Evolutionary conservation across 1,284 basidiomycete genomes (phyloP), one percentile per base, ranked within the genome.

Genomic region (Naganishia sp.): DNA sequence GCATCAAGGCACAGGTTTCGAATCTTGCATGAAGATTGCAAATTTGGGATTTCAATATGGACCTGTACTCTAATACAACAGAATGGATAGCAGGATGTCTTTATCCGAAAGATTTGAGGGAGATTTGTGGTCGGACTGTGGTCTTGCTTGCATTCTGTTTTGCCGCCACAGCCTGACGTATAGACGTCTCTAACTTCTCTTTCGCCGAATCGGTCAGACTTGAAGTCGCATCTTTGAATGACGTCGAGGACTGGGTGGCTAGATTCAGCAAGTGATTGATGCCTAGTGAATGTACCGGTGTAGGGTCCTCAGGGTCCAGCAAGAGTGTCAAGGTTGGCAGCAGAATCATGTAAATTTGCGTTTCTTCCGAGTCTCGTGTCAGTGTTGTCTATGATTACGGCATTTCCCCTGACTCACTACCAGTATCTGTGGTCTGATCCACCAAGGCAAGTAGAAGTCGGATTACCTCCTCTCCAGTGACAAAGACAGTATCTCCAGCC

Each of bases 161-260:
- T 15, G 81, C 81, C 28, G 86, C 87, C 0, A 94, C 83, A 6
- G 88, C 88, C 60, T 87, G 87, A 68, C 94, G 83, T 43, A 97
- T 86, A 0, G 89, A 88, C 45, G 83, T 83, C 76, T 98, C 94
- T 60, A 98, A 79, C 21, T 84, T 77, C 45, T 88, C 86, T 64
- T 86, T 81, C 18, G 84, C 83, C 0, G 83, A 78, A 9, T 83
- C 78, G 18, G 88, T 86, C 56, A 98, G 83, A 44, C 86, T 86
- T 2, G 81, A 83, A 3, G 90, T 89, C 2, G 90, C 92, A 56
- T 93, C 90, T 76, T 92, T 94, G 85, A 98, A 97, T 18, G 89
- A 85, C 3, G 81, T 77, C 0, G 94, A 90, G 2, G 88, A 85
- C 0, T 83, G 80, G 0, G 89, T 85, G 0, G 94, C 94, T 56